Base-by-base conservation (phyloP, 2,329 filamentous ascomycete species). In the Albifimbria verrucaria region DNA sequence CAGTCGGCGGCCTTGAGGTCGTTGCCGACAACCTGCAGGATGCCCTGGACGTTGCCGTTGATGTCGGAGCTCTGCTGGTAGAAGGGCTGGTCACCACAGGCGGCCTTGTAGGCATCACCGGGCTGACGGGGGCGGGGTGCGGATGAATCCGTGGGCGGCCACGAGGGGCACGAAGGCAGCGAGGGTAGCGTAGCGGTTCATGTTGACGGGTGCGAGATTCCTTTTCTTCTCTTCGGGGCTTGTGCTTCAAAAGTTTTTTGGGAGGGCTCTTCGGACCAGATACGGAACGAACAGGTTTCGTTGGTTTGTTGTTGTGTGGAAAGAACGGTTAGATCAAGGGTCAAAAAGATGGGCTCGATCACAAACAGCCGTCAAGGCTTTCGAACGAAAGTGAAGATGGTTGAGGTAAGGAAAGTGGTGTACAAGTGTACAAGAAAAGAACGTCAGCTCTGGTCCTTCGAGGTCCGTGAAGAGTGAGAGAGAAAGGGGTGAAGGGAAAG, bases 81-180 rank as follows among this genome's bases (percentile, higher is more conserved):
- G 57, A 57, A 68, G 48, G 74, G 71, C 49, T 70, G 65, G 6
- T 74, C 61, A 7, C 77, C 77, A 50, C 77, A 80, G 4, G 73
- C 70, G 4, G 68, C 59, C 32, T 65, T 67, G 72, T 71, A 78
- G 52, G 74, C 75, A 2, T 68, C 52, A 6, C 76, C 77, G 17
- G 74, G 66, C 24, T 63, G 50, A 32, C 77, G 75, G n/a, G 75
- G 62, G 0, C 4, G 77, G 77, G 4, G 62, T 68, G 41, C 64
- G 67, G 65, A 79, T 67, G 58, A 72, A 71, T 53, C 77, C 76
- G 58, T 79, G 77, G 24, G 70, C 72, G 23, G 68, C 68, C 48
- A 71, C 73, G 50, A 67, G 59, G 48, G 64, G 64, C 24, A 66
- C 21, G 49, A 66, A 52, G 43, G 62, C 50, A 20, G 61, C 56